Evolutionary conservation across 768 basidiomycete genomes (phyloP), one percentile per base, ranked within the genome.

Genomic region (Rubroboletus satanas): DNA sequence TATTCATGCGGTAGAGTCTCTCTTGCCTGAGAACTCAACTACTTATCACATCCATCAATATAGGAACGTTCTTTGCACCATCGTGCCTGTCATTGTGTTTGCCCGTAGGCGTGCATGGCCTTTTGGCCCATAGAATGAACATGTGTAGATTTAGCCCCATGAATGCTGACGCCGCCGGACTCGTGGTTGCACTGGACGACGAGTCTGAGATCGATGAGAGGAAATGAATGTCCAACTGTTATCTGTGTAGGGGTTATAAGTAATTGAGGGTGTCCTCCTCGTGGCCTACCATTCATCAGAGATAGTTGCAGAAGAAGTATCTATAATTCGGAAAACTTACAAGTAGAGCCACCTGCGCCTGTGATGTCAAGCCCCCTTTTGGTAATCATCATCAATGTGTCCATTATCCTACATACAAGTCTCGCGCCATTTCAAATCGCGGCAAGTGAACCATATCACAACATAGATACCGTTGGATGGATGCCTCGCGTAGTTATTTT

Each of bases 361-460:
- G 51, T 47, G 47, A 59, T 52, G 52, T 58, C 45, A 50, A 32
- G 39, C 21, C 33, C 36, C 9, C 10, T 39, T 49, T 49, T 35
- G 63, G 59, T 44, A 52, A 18, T 10, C 14, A 33, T 10, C 14
- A 33, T 11, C 6, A 45, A 36, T n/a, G 10, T 46, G 23, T 52
- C 32, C 36, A 17, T 33, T 11, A n/a, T n/a, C n/a, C n/a, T n/a
- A n/a, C n/a, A n/a, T 21, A 21, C 21, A 21, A 21, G 21, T 21
- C 21, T 21, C 21, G 21, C 21, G 21, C 21, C 28, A 39, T 58
- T 48, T 58, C 36, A 48, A 39, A 39, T 39, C 7, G 18, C 21
- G 18, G 18, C 39, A 39, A 21, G 36, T 0, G 36, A 37, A 17
- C 9, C 36, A 39, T 12, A 18, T 33, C 21, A 42, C 18, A 45